Conservation (phyloP, 352 stramenopile species). For the Globisporangium iwayamae region DNA sequence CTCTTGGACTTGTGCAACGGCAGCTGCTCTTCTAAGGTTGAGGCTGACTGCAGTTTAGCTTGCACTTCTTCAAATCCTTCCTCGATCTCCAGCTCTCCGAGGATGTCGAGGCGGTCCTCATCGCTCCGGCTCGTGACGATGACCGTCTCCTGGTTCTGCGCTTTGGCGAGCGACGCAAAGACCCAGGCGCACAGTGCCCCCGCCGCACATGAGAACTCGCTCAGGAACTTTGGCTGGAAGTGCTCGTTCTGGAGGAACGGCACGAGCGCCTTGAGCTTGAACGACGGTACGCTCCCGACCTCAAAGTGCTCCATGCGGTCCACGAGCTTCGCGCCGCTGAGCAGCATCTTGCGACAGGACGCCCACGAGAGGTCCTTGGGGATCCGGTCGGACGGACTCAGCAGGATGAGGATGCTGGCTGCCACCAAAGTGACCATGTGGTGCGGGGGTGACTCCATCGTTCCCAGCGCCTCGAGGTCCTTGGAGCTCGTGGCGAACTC, state of each 20-base stretch:
- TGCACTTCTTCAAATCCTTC: constrained; percentile 27
- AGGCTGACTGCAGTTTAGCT: constrained; percentile 10
- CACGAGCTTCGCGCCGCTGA: constrained; percentile 41
- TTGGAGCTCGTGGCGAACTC: constrained; percentile 35
- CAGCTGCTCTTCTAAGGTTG: constrained; percentile 1
- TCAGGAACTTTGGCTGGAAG: constrained; percentile 61
- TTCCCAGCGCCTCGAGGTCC: constrained; percentile 52
- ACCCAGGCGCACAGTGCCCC: constrained; percentile 69
- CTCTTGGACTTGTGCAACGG: constrained; percentile 22
- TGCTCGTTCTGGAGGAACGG: constrained; percentile 73
- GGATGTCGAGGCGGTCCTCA: constrained; percentile 44
- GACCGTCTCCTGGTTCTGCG: constrained; percentile 30
- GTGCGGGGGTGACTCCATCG: constrained; percentile 38
- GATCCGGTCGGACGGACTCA: constrained; percentile 65
- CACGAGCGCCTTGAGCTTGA: constrained; percentile 73
- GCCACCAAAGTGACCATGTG: constrained; percentile 59
- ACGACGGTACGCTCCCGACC: constrained; percentile 37
- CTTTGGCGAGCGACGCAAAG: constrained; percentile 33
- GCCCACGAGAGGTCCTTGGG: constrained; percentile 69
- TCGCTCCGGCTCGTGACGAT: constrained; percentile 27
- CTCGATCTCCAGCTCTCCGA: constrained; percentile 58
- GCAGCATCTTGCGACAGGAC: constrained; percentile 64
- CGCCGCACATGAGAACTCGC: constrained; percentile 42
- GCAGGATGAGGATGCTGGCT: constrained; percentile 63
- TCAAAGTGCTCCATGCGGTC: constrained; percentile 40